Percentiles rank a stretch among this genome's conserved stretches.
These are phyloP conservation scores for Ophiostoma quercus DNA, from an alignment of 2,329 filamentous ascomycete genomes.

Conservation along the genomic window DNA sequence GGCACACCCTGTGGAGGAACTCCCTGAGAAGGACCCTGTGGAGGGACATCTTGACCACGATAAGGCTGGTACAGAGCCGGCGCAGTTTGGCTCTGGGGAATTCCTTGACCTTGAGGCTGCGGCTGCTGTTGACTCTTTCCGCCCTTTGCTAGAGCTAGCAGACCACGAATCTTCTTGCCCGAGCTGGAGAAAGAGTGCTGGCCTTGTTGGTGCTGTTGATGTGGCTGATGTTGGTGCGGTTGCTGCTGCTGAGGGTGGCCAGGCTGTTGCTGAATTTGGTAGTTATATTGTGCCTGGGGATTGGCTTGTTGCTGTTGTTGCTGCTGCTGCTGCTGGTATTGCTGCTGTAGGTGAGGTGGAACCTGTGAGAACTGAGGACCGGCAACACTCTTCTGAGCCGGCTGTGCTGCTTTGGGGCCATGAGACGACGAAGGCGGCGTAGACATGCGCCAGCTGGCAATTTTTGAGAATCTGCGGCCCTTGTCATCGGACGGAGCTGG, in stretches of 20 bases:
- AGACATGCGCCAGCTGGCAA: constrained; percentile 25
- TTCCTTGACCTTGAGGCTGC: not conserved
- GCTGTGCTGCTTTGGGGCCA: not conserved
- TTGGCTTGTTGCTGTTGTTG: constrained; percentile 9
- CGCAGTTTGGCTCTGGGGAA: not conserved
- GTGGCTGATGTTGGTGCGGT: constrained; percentile 2
- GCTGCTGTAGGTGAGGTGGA: constrained; percentile 13
- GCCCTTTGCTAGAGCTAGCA: constrained; percentile 22
- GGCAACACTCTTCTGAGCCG: not conserved
- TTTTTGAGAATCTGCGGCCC: constrained; percentile 22
- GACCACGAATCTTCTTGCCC: constrained; percentile 22
- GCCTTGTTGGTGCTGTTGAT: constrained; percentile 7
- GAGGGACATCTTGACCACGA: not conserved
- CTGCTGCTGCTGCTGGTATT: constrained; percentile 6
- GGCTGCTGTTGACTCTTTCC: constrained; percentile 19
- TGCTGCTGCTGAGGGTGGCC: constrained; percentile 7
- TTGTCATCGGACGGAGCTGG: constrained; percentile 21
- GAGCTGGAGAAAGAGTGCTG: not conserved
- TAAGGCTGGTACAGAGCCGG: constrained; percentile 14
- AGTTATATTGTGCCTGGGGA: not conserved
- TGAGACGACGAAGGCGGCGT: constrained; percentile 24
- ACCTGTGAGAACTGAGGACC: not conserved
- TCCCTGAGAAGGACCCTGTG: not conserved
- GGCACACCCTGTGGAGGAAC: not conserved
- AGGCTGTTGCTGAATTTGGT: not conserved